These are phyloP conservation scores for Melastoma malabathricum DNA, from an alignment of 345 rosid genomes.

Conservation along the genomic window DNA sequence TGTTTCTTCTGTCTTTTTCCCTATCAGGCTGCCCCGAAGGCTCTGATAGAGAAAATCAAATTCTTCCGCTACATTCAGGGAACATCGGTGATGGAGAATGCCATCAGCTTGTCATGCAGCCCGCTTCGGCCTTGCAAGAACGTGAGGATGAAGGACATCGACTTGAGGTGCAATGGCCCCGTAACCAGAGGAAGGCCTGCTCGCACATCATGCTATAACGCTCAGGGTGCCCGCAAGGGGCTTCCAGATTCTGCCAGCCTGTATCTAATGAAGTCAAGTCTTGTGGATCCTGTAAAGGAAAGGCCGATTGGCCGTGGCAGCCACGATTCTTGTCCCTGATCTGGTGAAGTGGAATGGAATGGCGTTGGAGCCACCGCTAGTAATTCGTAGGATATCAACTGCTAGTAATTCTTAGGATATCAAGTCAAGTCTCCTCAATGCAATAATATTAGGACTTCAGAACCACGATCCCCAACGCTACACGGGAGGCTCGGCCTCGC, in stretches of 20 bases:
- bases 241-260: slow-evolving; percentile 1
- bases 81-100: slow-evolving; percentile 8
- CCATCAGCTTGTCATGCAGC: slow-evolving; percentile 14
- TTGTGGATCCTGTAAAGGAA: no score
- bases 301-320: no score
- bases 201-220: slow-evolving; percentile 3
- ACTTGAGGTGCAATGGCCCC: not conserved
- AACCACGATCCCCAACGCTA: no score
- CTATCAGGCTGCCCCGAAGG: not conserved
- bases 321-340: no score
- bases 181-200: not conserved
- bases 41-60: slow-evolving; percentile 10
- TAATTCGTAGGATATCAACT: no score
- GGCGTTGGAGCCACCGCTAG: no score
- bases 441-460: no score
- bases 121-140: slow-evolving; percentile 8
- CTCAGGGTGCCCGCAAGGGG: slow-evolving; percentile 10
- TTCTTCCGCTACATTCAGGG: slow-evolving; percentile 10
- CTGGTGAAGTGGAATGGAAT: no score
- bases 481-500: no score
- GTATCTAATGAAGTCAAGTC: no score
- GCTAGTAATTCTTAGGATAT: no score
- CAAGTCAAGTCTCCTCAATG: no score
- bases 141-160: slow-evolving; percentile 10
- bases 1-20: not conserved